These are phyloP conservation scores for Aurantiochytrium sp. DNA, from an alignment of 108 stramenopile genomes.

Conservation along the genomic window DNA sequence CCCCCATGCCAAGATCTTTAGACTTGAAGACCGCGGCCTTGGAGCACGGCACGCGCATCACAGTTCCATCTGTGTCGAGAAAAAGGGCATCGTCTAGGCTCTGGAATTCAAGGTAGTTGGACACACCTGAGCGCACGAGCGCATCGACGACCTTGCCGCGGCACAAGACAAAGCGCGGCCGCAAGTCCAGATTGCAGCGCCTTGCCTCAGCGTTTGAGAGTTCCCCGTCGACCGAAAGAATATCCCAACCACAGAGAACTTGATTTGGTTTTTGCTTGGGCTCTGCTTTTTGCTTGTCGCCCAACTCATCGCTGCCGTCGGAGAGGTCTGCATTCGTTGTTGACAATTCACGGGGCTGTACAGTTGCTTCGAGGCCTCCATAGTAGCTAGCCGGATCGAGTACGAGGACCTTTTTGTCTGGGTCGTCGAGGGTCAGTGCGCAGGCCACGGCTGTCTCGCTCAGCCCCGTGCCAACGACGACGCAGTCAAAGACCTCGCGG, in stretches of 20 bases:
- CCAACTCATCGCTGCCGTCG: too few species aligned
- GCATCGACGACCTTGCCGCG: slow-evolving; percentile 65
- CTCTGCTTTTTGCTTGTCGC: not conserved
- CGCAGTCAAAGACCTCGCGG: not conserved
- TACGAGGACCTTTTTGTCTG: not conserved
- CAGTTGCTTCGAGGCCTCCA: not conserved
- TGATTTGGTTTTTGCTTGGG: not conserved
- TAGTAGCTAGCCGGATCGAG: not conserved
- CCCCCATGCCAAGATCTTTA: slow-evolving; percentile 64
- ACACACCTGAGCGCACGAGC: slow-evolving; percentile 65
- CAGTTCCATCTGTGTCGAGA: slow-evolving; percentile 27
- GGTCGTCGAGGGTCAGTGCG: not conserved
- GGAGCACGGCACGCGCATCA: slow-evolving; percentile 67
- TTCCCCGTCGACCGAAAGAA: not conserved
- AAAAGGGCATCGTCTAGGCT: slow-evolving; percentile 58
- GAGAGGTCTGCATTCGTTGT: too few species aligned
- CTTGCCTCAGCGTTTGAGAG: not conserved
- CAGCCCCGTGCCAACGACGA: not conserved
- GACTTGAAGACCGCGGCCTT: slow-evolving; percentile 77
- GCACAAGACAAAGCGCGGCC: slow-evolving; percentile 55
- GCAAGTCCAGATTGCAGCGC: slow-evolving; percentile 59
- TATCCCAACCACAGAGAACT: not conserved
- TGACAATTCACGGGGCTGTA: not conserved
- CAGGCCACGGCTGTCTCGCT: not conserved
- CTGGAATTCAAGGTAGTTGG: slow-evolving; percentile 79